Evolutionary conservation across 495 filamentous ascomycete genomes (phyloP), one percentile per base, ranked within the genome.

Genomic region (Podospora pseudocomata): DNA sequence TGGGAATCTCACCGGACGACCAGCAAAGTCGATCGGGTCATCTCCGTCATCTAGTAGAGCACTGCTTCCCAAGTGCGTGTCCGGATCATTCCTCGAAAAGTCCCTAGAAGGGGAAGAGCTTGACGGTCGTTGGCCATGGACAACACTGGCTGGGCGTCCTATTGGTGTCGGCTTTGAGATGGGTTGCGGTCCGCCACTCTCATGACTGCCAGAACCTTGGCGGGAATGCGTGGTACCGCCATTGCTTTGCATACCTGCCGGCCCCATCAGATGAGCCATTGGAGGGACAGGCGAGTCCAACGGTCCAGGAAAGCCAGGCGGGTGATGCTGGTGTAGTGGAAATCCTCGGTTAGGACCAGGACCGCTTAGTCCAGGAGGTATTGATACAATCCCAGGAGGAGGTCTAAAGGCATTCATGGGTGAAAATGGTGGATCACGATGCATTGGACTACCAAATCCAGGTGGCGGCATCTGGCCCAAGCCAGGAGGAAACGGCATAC

Each of bases 1-100:
- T 0, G 74, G 62, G 28, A 74, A 74, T 4, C 58, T 65, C 69
- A 72, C 80, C 64, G 49, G 70, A 5, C 67, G 72, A 49, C 58
- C 62, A 1, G 63, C 19, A 27, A 70, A 76, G 13, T 74, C 70
- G 5, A 81, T 56, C 4, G 81, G 77, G 32, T 81, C 82, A 62
- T 86, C 85, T 67, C 92, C 88, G 74, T 96, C 93, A 72, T 96
- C 94, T 53, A 97, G 82, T n/a, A 99, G 81, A 9, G 94, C 94
- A 76, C 90, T 93, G 79, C 94, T 97, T 11, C 95, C 96, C n/a
- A 99, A 85, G 75, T 94, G 92, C 64, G 93, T 87, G 65, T 97
- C 92, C 54, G 81, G 77, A 23, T 84, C 81, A 57, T 82, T 80
- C 27, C 77, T 80, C 18, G 83, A 77, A 57, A 85, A 81, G 55